Evolutionary conservation across 2,329 filamentous ascomycete species (phyloP).

Genomic region (Magnaporthiopsis incrustans): DNA sequence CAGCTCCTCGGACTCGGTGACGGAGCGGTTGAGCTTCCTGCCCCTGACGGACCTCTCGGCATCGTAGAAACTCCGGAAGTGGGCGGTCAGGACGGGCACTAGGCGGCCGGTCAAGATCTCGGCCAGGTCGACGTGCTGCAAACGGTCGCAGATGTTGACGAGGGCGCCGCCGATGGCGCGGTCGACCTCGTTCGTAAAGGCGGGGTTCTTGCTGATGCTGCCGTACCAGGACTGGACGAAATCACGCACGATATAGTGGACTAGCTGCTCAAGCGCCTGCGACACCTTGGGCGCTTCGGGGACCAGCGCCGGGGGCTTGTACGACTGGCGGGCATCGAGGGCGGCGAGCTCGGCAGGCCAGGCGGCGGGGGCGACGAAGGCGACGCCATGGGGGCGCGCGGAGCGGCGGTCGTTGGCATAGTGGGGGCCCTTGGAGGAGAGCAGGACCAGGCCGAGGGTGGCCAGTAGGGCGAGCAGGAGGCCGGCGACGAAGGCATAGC

Average conservation of each 20-base stretch:
- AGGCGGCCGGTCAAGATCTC: conserved; percentile 75
- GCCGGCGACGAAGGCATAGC: conserved; percentile 74
- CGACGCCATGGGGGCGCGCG: conserved; percentile 35
- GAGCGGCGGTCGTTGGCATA: conserved; percentile 31
- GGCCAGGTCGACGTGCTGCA: conserved; percentile 72
- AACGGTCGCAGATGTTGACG: conserved; percentile 59
- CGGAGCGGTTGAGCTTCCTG: conserved; percentile 75
- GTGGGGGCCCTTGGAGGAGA: conserved; percentile 48
- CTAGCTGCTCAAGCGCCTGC: conserved; percentile 67
- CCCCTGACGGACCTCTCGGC: conserved; percentile 84
- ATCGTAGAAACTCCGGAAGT: conserved; percentile 84
- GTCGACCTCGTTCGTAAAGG: conserved; percentile 83
- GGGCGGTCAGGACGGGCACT: conserved; percentile 79
- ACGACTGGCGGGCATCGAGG: conserved; percentile 57
- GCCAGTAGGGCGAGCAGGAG: conserved; percentile 46
- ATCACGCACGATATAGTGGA: conserved; percentile 70
- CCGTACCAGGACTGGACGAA: conserved; percentile 87
- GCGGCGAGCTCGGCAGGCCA: conserved; percentile 67
- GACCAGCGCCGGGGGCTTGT: conserved; percentile 63
- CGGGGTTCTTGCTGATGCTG: conserved; percentile 70
- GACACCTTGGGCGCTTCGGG: conserved; percentile 71
- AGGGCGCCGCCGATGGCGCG: conserved; percentile 67
- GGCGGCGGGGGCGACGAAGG: conserved; percentile 52
- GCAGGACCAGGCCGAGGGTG: conserved; percentile 49
- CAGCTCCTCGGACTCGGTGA: conserved; percentile 94